Evolutionary conservation across 441 rosid genomes (phyloP).

Genomic region (Brassica hybrid): DNA sequence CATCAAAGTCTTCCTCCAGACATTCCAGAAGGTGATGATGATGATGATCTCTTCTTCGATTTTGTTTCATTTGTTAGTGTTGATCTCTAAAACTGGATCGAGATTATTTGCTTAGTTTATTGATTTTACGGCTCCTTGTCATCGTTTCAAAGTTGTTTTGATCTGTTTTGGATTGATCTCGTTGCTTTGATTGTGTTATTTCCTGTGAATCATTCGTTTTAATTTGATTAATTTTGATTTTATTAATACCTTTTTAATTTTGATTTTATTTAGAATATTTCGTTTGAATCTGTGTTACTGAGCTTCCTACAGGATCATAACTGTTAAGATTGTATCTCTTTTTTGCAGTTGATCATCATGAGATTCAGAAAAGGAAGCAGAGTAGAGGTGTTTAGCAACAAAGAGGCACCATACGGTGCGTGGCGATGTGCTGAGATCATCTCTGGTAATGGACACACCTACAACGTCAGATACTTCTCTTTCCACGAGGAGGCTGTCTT

Average conservation of each 20-base stretch:
- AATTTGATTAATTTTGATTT: too few relatives aligned
- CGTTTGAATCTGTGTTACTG: not conserved
- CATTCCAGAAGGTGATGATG: slow-evolving; percentile 32
- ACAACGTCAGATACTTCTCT: slow-evolving; percentile 48
- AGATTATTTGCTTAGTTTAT: not conserved
- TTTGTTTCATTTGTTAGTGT: not conserved
- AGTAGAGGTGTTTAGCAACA: slow-evolving; percentile 69
- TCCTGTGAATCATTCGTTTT: too few relatives aligned
- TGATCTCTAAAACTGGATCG: slow-evolving; percentile 12
- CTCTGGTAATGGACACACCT: slow-evolving; percentile 65
- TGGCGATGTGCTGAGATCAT: slow-evolving; percentile 66
- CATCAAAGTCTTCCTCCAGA: slow-evolving; percentile 14
- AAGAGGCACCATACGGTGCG: slow-evolving; percentile 53
- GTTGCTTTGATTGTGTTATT: too few relatives aligned
- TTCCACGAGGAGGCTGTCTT: slow-evolving; percentile 22
- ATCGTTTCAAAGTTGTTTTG: not conserved
- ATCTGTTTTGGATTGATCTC: not conserved
- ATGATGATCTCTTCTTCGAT: slow-evolving; percentile 7
- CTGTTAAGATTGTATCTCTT: slow-evolving; percentile 11
- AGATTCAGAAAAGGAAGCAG: slow-evolving; percentile 68
- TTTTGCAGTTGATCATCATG: slow-evolving; percentile 47
- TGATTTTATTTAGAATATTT: too few relatives aligned
- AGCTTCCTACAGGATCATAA: not conserved
- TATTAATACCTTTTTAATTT: too few relatives aligned
- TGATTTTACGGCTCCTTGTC: not conserved